A percentile compares a stretch with the other conserved stretches of the same genome.
Conservation (phyloP, 495 filamentous ascomycete genomes). For the Neurospora sp. region DNA sequence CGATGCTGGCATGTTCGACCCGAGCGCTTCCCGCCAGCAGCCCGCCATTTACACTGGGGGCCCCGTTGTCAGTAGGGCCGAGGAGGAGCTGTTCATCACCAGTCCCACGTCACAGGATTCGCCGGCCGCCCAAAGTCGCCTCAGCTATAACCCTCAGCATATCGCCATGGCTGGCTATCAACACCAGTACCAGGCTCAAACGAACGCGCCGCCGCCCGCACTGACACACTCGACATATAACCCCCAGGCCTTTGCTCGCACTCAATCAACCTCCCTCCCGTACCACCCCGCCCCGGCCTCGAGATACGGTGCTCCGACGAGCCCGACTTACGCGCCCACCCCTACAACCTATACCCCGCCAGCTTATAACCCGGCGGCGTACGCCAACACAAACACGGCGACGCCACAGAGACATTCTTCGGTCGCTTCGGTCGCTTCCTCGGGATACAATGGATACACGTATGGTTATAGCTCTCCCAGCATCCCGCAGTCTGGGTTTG, state of each 20-base stretch:
- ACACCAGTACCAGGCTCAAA: slow-evolving; percentile 43
- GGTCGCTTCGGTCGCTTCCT: slow-evolving; percentile 11
- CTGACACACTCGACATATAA: slow-evolving; percentile 60
- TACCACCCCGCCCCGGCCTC: slow-evolving; percentile 29
- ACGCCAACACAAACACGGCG: slow-evolving; percentile 25
- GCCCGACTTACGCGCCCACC: slow-evolving; percentile 19
- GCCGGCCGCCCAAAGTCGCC: slow-evolving; percentile 23
- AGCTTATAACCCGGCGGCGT: slow-evolving; percentile 42
- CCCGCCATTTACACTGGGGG: slow-evolving; percentile 6
- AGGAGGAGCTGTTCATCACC: slow-evolving; percentile 41
- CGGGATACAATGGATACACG: slow-evolving; percentile 30
- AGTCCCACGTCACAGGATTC: slow-evolving; percentile 24
- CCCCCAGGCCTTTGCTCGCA: slow-evolving; percentile 65
- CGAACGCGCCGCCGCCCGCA: slow-evolving; percentile 31
- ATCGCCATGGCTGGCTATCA: slow-evolving; percentile 46
- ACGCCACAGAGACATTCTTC: slow-evolving; percentile 36
- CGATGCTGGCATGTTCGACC: slow-evolving; percentile 48
- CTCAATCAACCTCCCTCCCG: slow-evolving; percentile 44
- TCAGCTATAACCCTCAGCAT: slow-evolving; percentile 38
- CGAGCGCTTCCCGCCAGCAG: slow-evolving; percentile 13
- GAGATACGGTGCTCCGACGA: slow-evolving; percentile 22
- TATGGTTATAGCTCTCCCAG: slow-evolving; percentile 29
- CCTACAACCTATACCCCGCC: slow-evolving; percentile 29
- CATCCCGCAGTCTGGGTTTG: slow-evolving; percentile 19
- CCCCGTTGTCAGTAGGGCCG: slow-evolving; percentile 12